Conservation (phyloP, 2,329 filamentous ascomycete species). For the Mycocentrospora acerina region DNA sequence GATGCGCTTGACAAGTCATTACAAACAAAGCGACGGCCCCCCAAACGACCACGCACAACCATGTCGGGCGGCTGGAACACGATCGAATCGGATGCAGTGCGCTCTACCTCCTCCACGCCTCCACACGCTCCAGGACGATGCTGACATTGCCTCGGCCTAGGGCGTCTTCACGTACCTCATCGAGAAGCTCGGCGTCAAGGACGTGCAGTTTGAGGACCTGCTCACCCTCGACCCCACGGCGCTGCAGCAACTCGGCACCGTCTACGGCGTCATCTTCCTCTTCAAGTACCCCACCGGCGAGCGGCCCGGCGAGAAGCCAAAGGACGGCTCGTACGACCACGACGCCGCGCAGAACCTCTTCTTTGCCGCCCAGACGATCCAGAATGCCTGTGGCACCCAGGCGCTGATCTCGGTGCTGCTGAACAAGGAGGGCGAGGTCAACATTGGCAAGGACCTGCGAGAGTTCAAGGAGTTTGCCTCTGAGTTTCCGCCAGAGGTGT, state of each 20-base stretch:
- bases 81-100: constrained; percentile 96
- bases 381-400: constrained; percentile 97
- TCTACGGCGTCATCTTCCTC: constrained; percentile 97
- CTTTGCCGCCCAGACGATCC: constrained; percentile 96
- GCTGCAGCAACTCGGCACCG: constrained; percentile 60
- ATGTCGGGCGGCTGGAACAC: constrained; percentile 84
- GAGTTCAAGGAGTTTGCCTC: constrained; percentile 89
- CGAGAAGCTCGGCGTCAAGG: constrained; percentile 85
- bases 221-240: constrained; percentile 80
- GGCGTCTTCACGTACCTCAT: constrained; percentile 98
- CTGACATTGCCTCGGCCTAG: constrained; percentile 45
- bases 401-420: constrained; percentile 88
- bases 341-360: constrained; percentile 76
- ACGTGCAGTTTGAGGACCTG: constrained; percentile 96
- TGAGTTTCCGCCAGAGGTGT: constrained; percentile 66
- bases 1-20: background rate
- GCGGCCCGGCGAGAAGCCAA: constrained; percentile 64
- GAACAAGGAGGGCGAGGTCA: constrained; percentile 72
- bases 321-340: constrained; percentile 80
- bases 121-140: background rate
- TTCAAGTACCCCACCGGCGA: constrained; percentile 89
- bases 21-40: background rate
- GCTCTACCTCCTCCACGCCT: no score
- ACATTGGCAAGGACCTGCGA: constrained; percentile 69
- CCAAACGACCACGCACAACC: constrained; percentile 2